Evolutionary conservation across 2,329 filamentous ascomycete genomes (phyloP), one percentile per base, ranked within the genome.

Genomic region (Fusarium oligoseptatum): DNA sequence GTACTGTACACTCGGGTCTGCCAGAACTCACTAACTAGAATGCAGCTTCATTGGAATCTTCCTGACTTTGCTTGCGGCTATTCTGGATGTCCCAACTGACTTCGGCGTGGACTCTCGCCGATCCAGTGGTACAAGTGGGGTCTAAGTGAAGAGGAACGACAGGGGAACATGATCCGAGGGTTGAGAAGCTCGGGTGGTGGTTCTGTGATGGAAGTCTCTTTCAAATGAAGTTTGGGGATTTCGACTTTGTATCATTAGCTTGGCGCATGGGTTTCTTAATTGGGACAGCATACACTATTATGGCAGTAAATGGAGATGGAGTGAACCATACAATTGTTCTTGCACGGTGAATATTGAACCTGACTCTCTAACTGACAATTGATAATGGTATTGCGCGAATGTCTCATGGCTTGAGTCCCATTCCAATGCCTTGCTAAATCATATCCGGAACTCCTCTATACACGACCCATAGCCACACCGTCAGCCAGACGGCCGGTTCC

Each of bases 11-110:
- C 22, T 22, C 39, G 15, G 10, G 10, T 8, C 17, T 17, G 11
- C 22, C 22, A 24, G 14, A 41, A 41, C 17, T 56, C 22, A 55
- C 68, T 80, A 27, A 80, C 66, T 17, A n/a, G 27, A 11, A 27
- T 9, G 7, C 36, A 80, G 78, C 29, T 12, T 76, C 6, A 12
- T 80, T 17, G 78, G 68, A 41, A 52, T 77, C 43, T 27, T 76
- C 6, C 20, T 78, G 41, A 67, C 75, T 29, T 64, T 77, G 39
- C 2, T 76, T 6, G 61, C 71, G 17, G 73, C 77, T 17, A 60
- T 67, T 29, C 17, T 78, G 14, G 76, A 76, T 50, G 62, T 48
- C 22, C 74, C 68, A 14, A 63, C 27, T 17, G 63, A 68, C 22
- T 36, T 9, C 37, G 4, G 15, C 48, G 10, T 34, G 57, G 22